phyloP scores from a whole-genome alignment of 306 rosid species.

The Trifolium dubium region DNA sequence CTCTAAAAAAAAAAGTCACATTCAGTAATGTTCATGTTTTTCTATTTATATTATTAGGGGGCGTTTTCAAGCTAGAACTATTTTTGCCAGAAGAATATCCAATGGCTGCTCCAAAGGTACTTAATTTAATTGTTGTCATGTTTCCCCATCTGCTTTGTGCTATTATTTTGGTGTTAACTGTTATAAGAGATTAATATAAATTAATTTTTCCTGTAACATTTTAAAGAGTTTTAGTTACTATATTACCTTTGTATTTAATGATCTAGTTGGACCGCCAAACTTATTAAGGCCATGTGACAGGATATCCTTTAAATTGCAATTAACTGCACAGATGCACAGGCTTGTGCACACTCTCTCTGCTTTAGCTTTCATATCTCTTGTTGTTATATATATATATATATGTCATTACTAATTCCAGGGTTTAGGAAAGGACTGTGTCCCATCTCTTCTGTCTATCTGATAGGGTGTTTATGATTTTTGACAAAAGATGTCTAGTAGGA shows the following conservation, averaged over 20 bases:
- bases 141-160: neutral
- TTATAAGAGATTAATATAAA: neutral
- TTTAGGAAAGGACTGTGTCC: neutral
- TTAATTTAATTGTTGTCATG: slow-evolving; percentile 27
- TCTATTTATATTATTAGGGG: slow-evolving; percentile 58
- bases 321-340: neutral
- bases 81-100: slow-evolving; percentile 99
- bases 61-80: slow-evolving; percentile 94
- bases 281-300: neutral
- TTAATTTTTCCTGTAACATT: neutral
- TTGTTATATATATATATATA: neutral
- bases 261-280: neutral
- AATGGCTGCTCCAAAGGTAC: slow-evolving; percentile 99
- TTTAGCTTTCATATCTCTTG: neutral
- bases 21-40: slow-evolving; percentile 23
- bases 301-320: slow-evolving; percentile 16
- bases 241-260: neutral
- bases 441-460: slow-evolving; percentile 2
- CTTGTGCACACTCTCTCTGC: too few species aligned
- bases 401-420: neutral
- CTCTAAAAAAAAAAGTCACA: too few species aligned
- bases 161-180: slow-evolving; percentile 23
- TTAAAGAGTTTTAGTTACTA: slow-evolving; percentile 9
- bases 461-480: slow-evolving; percentile 16
- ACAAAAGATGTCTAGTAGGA: neutral